Evolutionary conservation across 257 asterid species (phyloP), one percentile per base, ranked within the genome.

Genomic region (Marsdenia floribunda): DNA sequence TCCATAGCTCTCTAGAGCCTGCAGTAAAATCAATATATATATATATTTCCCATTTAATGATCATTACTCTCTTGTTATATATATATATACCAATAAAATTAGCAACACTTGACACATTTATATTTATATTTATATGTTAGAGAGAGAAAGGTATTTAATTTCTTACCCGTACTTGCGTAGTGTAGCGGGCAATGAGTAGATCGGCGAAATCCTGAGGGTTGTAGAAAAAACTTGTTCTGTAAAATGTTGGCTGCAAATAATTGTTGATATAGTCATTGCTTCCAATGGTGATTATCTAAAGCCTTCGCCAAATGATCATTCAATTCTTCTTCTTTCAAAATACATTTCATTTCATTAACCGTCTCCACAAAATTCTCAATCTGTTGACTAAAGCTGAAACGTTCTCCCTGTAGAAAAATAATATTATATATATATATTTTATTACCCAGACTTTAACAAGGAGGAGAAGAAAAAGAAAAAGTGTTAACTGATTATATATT

Each of bases 191-290:
- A 15, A 89, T 81, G 75, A 90, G 95, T 46, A 90, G 86, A 73
- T 89, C 89, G 0, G 95, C 96, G 24, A 72, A 90, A 52, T 77
- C 86, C 15, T 78, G 74, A 13, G 96, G 91, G 76, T 3, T 78
- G 82, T 90, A 90, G 29, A 77, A 2, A 65, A 71, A 81, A 80
- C 95, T 86, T 53, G 85, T 78, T 57, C 86, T 16, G 46, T 88
- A 90, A 74, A 86, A 82, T 11, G 82, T 70, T 72, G 96, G 89
- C 68, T 78, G 89, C 24, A 90, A 76, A 68, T 90, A 90, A 69
- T 88, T 90, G 71, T 90, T 90, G 61, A 87, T 74, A 80, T 90
- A 90, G 83, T 90, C 96, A 59, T 90, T 90, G 82, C 92, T 90
- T 26, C 96, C 96, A 29, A 86, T 83, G 6, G 81, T 19, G 85